Conservation (phyloP, 139 green algal species). For the Chlorella sp. region DNA sequence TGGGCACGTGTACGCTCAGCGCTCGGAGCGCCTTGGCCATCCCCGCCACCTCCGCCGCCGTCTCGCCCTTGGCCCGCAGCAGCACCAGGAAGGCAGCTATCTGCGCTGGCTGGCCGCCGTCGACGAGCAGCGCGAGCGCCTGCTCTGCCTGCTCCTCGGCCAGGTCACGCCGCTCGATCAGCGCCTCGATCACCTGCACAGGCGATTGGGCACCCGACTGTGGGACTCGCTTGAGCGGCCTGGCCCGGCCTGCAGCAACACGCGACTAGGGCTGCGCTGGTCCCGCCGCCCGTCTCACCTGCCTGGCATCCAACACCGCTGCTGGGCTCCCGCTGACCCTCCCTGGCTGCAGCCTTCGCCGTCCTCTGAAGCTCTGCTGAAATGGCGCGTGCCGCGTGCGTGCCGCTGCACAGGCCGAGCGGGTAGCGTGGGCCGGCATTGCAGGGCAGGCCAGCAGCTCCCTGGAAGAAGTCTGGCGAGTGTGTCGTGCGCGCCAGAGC, state of each 20-base stretch:
- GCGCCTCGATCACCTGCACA: conserved; percentile 69
- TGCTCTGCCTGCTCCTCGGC: conserved; percentile 50
- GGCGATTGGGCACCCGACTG: neutral
- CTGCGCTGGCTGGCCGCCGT: conserved; percentile 75
- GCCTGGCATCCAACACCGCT: too few species aligned
- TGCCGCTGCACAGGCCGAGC: too few species aligned
- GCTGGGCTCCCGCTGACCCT: too few species aligned
- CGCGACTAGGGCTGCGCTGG: too few species aligned
- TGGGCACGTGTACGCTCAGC: conserved; percentile 64
- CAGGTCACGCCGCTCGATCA: conserved; percentile 72
- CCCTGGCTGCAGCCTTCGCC: too few species aligned
- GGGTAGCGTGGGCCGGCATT: too few species aligned
- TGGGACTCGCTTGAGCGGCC: neutral
- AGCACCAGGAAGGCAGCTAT: conserved; percentile 94
- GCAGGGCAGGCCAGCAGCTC: too few species aligned
- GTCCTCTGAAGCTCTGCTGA: too few species aligned
- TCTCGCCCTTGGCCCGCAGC: conserved; percentile 97
- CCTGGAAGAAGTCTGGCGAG: too few species aligned
- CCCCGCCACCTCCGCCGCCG: conserved; percentile 89
- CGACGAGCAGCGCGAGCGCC: conserved; percentile 64
- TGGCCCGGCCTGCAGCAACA: neutral
- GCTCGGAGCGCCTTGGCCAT: conserved; percentile 85
- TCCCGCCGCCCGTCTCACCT: too few species aligned
- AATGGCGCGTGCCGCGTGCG: too few species aligned
- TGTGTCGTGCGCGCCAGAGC: too few species aligned